Evolutionary conservation across 1,284 basidiomycete species (phyloP).

Genomic region (Marasmius sp.): DNA sequence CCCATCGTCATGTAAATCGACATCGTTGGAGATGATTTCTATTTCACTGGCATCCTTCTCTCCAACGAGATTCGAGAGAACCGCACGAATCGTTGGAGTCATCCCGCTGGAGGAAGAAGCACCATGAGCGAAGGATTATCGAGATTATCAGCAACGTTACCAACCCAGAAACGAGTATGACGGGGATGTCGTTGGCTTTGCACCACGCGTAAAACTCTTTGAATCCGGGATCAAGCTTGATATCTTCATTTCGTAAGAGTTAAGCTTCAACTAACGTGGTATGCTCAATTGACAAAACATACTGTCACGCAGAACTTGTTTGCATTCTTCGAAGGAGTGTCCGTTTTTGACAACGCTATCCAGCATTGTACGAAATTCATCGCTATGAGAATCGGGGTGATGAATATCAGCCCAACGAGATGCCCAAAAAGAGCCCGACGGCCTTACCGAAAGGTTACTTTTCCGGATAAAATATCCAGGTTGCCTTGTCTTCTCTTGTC

Average conservation of each 20-base stretch:
- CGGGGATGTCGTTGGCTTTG: slow-evolving; percentile 73
- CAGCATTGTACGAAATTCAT: slow-evolving; percentile 81
- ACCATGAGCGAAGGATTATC: not conserved
- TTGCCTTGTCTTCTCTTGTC: slow-evolving; percentile 72
- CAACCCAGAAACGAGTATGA: slow-evolving; percentile 91
- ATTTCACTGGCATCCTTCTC: slow-evolving; percentile 74
- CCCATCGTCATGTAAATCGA: slow-evolving; percentile 61
- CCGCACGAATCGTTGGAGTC: slow-evolving; percentile 87
- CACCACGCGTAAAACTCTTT: slow-evolving; percentile 84
- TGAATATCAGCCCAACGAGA: not conserved
- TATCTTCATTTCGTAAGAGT: slow-evolving; percentile 48
- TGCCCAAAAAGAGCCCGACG: not conserved
- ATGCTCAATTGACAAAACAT: slow-evolving; percentile 13
- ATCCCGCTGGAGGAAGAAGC: slow-evolving; percentile 70
- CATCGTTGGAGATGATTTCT: slow-evolving; percentile 90
- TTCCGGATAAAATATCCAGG: slow-evolving; percentile 65
- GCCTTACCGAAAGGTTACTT: slow-evolving; percentile 67
- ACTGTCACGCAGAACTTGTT: slow-evolving; percentile 58
- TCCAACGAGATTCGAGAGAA: slow-evolving; percentile 78
- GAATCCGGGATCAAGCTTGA: slow-evolving; percentile 86
- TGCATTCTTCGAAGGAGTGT: slow-evolving; percentile 79
- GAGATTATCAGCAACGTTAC: slow-evolving; percentile 10
- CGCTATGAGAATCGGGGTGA: slow-evolving; percentile 40
- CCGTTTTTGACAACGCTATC: slow-evolving; percentile 67
- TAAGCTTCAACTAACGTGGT: not conserved